phyloP scores from a whole-genome alignment of 805 yeast species.

The Cyberlindnera japonica region DNA sequence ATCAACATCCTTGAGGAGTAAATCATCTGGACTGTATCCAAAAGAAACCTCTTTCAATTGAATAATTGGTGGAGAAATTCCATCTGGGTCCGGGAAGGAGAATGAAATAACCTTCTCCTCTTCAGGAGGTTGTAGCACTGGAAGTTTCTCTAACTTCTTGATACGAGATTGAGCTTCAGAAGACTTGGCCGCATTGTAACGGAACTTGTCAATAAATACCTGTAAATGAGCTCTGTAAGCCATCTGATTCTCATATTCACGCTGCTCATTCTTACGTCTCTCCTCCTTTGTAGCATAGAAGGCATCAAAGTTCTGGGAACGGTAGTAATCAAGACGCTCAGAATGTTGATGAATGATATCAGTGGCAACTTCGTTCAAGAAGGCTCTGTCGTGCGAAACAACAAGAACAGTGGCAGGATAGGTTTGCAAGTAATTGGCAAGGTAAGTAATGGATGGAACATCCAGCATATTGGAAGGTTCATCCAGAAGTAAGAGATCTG shows the following conservation, averaged over 20 bases:
- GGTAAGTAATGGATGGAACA: conserved; percentile 94
- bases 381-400: conserved; percentile 97
- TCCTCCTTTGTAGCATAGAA: conserved; percentile 94
- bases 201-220: conserved; percentile 89
- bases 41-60: conserved; percentile 84
- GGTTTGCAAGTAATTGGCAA: conserved; percentile 84
- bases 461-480: conserved; percentile 99
- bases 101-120: conserved; percentile 82
- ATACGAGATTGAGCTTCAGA: conserved; percentile 98
- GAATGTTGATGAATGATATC: conserved; percentile 98
- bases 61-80: conserved; percentile 87
- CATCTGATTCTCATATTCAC: conserved; percentile 98
- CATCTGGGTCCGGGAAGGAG: conserved; percentile 94
- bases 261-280: conserved; percentile 84
- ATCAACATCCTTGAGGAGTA: conserved; percentile 73
- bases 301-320: conserved; percentile 89
- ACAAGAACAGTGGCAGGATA: conserved; percentile 92
- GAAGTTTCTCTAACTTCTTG: conserved; percentile 92
- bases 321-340: conserved; percentile 91
- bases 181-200: conserved; percentile 97
- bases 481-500: conserved; percentile 88
- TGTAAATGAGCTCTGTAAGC: conserved; percentile 92
- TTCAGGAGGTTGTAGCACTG: conserved; percentile 89
- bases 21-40: conserved; percentile 67
- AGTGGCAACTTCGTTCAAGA: conserved; percentile 96